phyloP scores from a whole-genome alignment of 2,329 filamentous ascomycete genomes.

The Ampelomyces quisqualis region DNA sequence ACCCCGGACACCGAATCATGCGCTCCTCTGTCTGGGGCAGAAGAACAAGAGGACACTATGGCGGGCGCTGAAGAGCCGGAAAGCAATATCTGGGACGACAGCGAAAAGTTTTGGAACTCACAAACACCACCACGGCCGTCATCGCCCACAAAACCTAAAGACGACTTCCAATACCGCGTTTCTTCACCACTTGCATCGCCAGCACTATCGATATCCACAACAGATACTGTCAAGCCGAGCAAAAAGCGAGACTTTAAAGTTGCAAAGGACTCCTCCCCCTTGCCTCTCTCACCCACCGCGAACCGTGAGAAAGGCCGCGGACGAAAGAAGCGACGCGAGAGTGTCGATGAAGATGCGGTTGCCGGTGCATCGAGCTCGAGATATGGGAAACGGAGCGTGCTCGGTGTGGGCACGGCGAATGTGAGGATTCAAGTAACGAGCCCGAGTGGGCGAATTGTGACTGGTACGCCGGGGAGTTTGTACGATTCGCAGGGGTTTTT shows the following conservation, averaged over 20 bases:
- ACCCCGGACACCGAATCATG: neutral
- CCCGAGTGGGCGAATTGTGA: conserved; percentile 6
- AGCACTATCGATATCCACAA: neutral
- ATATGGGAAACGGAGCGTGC: conserved; percentile 22
- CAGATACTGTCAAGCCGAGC: conserved; percentile 1
- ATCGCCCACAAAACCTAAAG: conserved; percentile 17
- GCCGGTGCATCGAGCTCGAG: conserved; percentile 2
- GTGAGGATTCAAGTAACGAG: conserved; percentile 24
- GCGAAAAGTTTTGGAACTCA: conserved; percentile 33
- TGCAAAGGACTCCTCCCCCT: conserved; percentile 16
- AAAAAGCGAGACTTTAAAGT: conserved; percentile 26
- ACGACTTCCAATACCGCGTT: conserved; percentile 13
- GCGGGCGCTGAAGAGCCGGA: conserved; percentile 5
- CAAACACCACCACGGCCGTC: conserved; percentile 5
- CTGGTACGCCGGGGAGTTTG: conserved; percentile 33
- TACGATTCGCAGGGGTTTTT: conserved; percentile 41
- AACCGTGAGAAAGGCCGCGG: neutral
- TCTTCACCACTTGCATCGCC: conserved; percentile 14
- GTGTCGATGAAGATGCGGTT: neutral
- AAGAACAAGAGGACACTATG: conserved; percentile 1
- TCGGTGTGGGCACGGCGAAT: conserved; percentile 27
- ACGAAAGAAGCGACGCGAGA: conserved; percentile 1
- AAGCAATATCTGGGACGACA: conserved; percentile 37
- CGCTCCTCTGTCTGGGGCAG: neutral
- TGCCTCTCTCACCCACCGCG: neutral